These are phyloP conservation scores for Pichia sp. DNA, from an alignment of 1,139 yeast species.

Conservation along the genomic window DNA sequence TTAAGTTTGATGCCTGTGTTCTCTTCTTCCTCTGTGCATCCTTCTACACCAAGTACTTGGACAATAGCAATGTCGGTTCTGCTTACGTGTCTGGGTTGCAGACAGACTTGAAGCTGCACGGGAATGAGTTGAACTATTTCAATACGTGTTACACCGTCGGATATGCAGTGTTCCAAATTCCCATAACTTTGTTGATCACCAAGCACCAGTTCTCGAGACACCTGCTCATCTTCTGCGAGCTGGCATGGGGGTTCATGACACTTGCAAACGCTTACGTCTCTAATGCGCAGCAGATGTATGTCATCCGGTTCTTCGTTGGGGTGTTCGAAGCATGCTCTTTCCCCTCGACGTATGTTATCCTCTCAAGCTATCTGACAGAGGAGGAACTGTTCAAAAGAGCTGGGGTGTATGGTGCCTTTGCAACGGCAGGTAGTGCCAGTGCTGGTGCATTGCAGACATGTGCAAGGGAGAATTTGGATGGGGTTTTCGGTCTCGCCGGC, in stretches of 20 bases:
- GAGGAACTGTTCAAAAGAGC: constrained; percentile 42
- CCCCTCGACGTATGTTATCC: constrained; percentile 55
- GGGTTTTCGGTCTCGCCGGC: constrained; percentile 43
- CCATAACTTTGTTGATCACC: constrained; percentile 36
- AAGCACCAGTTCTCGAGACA: constrained; percentile 50
- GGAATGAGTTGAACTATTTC: constrained; percentile 60
- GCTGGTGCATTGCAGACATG: constrained; percentile 42
- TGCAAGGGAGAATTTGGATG: constrained; percentile 37
- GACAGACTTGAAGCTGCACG: constrained; percentile 54
- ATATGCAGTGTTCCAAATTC: constrained; percentile 48
- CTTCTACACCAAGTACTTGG: constrained; percentile 70
- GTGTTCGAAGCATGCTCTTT: constrained; percentile 60
- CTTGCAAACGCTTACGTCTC: constrained; percentile 48
- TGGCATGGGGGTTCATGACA: constrained; percentile 66
- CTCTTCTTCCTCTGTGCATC: constrained; percentile 56
- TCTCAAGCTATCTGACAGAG: constrained; percentile 54
- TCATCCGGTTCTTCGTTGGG: constrained; percentile 57
- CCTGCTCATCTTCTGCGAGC: constrained; percentile 54
- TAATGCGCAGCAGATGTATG: constrained; percentile 39
- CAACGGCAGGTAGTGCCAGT: constrained; percentile 43
- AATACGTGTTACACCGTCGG: constrained; percentile 58
- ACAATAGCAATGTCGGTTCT: constrained; percentile 54
- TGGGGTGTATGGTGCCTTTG: constrained; percentile 43
- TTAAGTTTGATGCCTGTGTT: constrained; percentile 59
- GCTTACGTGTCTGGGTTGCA: constrained; percentile 70